Evolutionary conservation across 129 eudicot genomes (phyloP).

Genomic region (Solidago caesia): DNA sequence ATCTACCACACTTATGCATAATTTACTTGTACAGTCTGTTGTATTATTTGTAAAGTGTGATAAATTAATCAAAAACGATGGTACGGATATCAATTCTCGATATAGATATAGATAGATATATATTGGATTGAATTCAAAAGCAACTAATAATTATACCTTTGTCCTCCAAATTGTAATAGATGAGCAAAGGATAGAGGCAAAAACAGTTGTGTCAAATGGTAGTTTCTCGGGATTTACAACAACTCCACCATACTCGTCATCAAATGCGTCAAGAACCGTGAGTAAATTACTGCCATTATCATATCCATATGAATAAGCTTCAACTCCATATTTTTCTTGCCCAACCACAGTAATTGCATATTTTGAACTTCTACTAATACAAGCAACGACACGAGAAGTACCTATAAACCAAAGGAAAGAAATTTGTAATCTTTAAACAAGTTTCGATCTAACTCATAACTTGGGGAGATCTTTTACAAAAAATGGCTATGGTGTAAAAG

Average conservation of each 20-base stretch:
- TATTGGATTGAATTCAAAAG: too few relatives aligned
- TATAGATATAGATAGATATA: too few relatives aligned
- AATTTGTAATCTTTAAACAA: neutral
- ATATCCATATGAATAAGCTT: conserved; percentile 37
- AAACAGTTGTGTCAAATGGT: conserved; percentile 55
- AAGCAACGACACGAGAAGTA: conserved; percentile 30
- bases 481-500: too few relatives aligned
- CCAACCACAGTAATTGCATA: conserved; percentile 31
- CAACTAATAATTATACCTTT: conserved; percentile 27
- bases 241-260: conserved; percentile 87
- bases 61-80: too few relatives aligned
- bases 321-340: conserved; percentile 38
- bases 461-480: neutral
- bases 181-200: conserved; percentile 58
- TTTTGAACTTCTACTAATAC: conserved; percentile 24
- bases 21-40: too few relatives aligned
- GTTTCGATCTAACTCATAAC: neutral
- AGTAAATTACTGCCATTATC: conserved; percentile 35
- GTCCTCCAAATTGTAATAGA: conserved; percentile 69
- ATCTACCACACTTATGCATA: too few relatives aligned
- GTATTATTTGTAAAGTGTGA: too few relatives aligned
- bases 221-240: conserved; percentile 57
- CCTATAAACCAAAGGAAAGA: neutral
- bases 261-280: conserved; percentile 60
- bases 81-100: too few relatives aligned